Conservation (phyloP, 1,139 yeast species). For the Blastobotrys proliferans region DNA sequence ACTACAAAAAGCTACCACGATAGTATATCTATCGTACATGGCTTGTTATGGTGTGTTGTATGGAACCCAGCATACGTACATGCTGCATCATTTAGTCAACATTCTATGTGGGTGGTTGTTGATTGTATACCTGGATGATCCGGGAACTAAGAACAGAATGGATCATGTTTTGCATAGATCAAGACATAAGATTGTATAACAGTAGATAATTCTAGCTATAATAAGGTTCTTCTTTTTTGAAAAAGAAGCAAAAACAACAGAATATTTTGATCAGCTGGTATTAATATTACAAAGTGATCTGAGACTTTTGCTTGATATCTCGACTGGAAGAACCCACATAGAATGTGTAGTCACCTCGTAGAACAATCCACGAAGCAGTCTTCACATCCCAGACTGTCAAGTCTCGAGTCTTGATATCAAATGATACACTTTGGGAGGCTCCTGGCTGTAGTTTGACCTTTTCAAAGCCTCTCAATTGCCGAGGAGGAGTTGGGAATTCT, state of each 20-base stretch:
- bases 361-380: conserved; percentile 61
- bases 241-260: background rate
- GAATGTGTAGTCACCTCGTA: conserved; percentile 53
- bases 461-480: conserved; percentile 56
- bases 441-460: conserved; percentile 51
- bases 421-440: conserved; percentile 35
- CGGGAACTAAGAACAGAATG: conserved; percentile 8
- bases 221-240: background rate
- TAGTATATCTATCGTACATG: conserved; percentile 23
- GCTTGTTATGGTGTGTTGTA: conserved; percentile 29
- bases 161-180: background rate
- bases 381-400: conserved; percentile 56
- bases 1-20: conserved; percentile 20
- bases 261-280: background rate
- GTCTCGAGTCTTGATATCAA: conserved; percentile 52
- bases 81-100: conserved; percentile 35
- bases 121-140: conserved; percentile 20
- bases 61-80: conserved; percentile 34
- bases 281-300: no score
- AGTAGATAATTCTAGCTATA: background rate
- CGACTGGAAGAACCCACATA: conserved; percentile 53
- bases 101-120: conserved; percentile 29
- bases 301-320: no score
- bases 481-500: conserved; percentile 43
- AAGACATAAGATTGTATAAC: background rate